Percentiles rank a stretch among this genome's conserved stretches.
These are phyloP conservation scores for Pyrrhoderma noxium DNA, from an alignment of 1,284 basidiomycete genomes.

Conservation along the genomic window DNA sequence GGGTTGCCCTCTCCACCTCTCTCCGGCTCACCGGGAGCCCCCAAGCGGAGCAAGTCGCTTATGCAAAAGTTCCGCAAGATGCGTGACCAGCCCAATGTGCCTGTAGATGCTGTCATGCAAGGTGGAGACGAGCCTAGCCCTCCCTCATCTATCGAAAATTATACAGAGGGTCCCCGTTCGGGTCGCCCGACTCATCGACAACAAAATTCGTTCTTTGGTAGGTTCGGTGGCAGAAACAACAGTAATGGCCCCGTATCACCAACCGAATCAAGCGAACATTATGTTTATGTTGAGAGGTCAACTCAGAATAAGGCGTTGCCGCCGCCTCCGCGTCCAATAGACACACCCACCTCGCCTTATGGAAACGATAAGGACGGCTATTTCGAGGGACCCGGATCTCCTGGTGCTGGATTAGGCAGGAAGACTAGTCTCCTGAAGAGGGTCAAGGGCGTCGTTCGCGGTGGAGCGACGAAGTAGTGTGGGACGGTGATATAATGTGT, in stretches of 20 bases:
- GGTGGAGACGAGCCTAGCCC: conserved; percentile 38
- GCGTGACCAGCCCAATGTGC: conserved; percentile 74
- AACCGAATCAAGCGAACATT: conserved; percentile 44
- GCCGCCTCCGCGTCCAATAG: conserved; percentile 33
- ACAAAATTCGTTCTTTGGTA: conserved; percentile 69
- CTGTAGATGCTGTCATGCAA: conserved; percentile 39
- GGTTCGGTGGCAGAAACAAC: conserved; percentile 32
- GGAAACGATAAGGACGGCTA: conserved; percentile 36
- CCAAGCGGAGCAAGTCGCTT: conserved; percentile 69
- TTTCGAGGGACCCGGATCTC: conserved; percentile 37
- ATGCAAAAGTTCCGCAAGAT: conserved; percentile 81
- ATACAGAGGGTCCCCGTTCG: conserved; percentile 19
- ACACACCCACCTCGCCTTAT: conserved; percentile 23
- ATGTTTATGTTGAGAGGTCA: conserved; percentile 51
- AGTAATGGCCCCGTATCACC: conserved; percentile 27
- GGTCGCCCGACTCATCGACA: conserved; percentile 54
- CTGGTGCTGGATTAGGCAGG: conserved; percentile 44
- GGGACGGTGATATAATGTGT: no score
- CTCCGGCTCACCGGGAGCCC: conserved; percentile 28
- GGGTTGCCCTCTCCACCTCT: conserved; percentile 33
- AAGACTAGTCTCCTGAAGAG: conserved; percentile 76
- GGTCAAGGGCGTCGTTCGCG: conserved; percentile 63
- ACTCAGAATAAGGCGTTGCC: conserved; percentile 59
- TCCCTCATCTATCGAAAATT: conserved; percentile 37
- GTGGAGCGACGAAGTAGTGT: conserved; percentile 23